Conservation (phyloP, 139 green algal species). For the Micractinium sp. region DNA sequence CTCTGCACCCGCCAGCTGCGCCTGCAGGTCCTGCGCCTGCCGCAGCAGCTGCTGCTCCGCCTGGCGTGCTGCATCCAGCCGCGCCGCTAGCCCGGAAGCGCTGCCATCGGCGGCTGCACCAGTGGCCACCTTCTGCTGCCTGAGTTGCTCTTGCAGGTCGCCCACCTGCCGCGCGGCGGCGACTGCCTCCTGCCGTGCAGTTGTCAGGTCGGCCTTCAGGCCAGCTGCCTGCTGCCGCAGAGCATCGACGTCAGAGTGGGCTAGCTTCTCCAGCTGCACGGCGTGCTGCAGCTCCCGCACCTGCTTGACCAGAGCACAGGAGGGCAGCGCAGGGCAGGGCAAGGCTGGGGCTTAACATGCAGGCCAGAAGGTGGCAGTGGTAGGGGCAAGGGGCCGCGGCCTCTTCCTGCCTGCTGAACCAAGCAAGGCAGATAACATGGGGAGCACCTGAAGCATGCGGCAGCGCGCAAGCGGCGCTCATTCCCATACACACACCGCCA, state of each 20-base stretch:
- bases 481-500: too few species aligned
- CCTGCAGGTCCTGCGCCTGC: slow-evolving; percentile 15
- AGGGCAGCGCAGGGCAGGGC: too few species aligned
- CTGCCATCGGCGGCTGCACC: background rate
- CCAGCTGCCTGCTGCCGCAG: background rate
- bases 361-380: background rate
- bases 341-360: too few species aligned
- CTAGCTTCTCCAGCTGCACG: slow-evolving; percentile 2
- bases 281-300: slow-evolving; percentile 29
- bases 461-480: background rate
- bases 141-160: slow-evolving; percentile 16
- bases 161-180: background rate
- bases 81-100: background rate
- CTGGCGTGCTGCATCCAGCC: slow-evolving; percentile 7
- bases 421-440: background rate
- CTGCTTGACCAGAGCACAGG: background rate
- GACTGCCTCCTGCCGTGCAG: background rate
- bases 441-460: background rate
- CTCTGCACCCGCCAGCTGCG: background rate
- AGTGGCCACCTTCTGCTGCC: background rate
- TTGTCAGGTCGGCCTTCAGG: background rate
- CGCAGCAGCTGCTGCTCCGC: slow-evolving; percentile 30
- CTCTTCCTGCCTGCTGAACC: background rate
- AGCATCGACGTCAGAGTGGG: background rate
- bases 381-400: too few species aligned